Conservation (phyloP, 805 yeast genomes). For the Myxozyma mucilagina region DNA sequence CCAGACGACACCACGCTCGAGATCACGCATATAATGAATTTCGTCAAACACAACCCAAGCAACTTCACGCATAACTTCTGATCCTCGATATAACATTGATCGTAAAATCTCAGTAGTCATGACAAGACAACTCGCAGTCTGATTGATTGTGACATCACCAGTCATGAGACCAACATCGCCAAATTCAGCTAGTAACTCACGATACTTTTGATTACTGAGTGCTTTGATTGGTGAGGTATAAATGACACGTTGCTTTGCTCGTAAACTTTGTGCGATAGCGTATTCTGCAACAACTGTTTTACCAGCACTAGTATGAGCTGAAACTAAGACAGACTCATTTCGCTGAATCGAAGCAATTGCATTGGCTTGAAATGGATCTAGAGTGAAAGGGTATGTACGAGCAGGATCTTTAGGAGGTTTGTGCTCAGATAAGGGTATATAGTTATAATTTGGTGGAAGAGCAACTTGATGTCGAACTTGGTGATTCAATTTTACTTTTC, state of each 20-base stretch:
- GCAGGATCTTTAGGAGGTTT: constrained; percentile 72
- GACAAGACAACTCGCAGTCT: constrained; percentile 96
- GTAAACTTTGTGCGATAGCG: constrained; percentile 91
- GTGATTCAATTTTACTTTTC: constrained; percentile 72
- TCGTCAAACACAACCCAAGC: constrained; percentile 99
- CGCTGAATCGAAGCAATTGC: constrained; percentile 95
- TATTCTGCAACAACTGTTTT: constrained; percentile 96
- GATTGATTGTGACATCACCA: constrained; percentile 97
- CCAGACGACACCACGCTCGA: constrained; percentile 99
- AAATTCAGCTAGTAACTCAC: constrained; percentile 89
- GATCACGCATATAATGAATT: constrained; percentile 97
- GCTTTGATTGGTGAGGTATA: constrained; percentile 96
- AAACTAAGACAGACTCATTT: constrained; percentile 89
- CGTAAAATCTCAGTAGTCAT: constrained; percentile 99
- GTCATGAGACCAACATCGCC: constrained; percentile 98
- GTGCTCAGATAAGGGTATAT: constrained; percentile 85
- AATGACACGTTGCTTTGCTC: constrained; percentile 89
- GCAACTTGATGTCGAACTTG: constrained; percentile 98
- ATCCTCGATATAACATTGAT: constrained; percentile 95
- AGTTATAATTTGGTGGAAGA: constrained; percentile 86
- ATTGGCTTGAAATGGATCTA: constrained; percentile 98
- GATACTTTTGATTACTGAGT: constrained; percentile 86
- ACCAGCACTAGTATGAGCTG: constrained; percentile 98
- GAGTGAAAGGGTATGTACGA: constrained; percentile 82
- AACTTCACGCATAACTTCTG: constrained; percentile 97